Conservation (phyloP, 2,329 filamentous ascomycete genomes). For the Huntiella bhutanensis region DNA sequence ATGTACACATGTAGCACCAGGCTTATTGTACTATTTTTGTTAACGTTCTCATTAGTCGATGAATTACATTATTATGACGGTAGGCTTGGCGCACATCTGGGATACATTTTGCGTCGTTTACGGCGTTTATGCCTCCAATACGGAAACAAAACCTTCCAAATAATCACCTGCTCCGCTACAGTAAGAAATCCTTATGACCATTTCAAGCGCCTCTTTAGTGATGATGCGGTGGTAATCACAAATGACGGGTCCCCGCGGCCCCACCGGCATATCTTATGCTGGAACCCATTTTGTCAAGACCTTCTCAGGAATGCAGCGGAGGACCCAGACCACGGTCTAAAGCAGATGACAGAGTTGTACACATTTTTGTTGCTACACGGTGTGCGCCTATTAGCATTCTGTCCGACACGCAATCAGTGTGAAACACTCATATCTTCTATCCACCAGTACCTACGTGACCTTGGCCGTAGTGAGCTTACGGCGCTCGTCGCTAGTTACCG, state of each 20-base stretch:
- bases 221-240: constrained; percentile 63
- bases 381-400: constrained; percentile 84
- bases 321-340: constrained; percentile 1
- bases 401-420: constrained; percentile 69
- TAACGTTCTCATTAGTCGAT: constrained; percentile 31
- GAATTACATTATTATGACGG: constrained; percentile 96
- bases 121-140: constrained; percentile 76
- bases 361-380: constrained; percentile 77
- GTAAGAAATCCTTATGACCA: constrained; percentile 84
- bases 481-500: constrained; percentile 84
- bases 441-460: constrained; percentile 51
- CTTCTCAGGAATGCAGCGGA: background rate
- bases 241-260: constrained; percentile 70
- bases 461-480: constrained; percentile 58
- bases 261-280: constrained; percentile 4
- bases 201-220: constrained; percentile 85
- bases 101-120: constrained; percentile 81
- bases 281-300: constrained; percentile 6
- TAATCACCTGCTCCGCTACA: constrained; percentile 83
- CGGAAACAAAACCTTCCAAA: constrained; percentile 61
- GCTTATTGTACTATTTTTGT: background rate
- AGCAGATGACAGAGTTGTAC: constrained; percentile 78
- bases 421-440: constrained; percentile 68
- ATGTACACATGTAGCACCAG: background rate
- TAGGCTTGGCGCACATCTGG: constrained; percentile 80